These are phyloP conservation scores for Mollisia scopiformis DNA, from an alignment of 2,329 filamentous ascomycete species.

Conservation along the genomic window DNA sequence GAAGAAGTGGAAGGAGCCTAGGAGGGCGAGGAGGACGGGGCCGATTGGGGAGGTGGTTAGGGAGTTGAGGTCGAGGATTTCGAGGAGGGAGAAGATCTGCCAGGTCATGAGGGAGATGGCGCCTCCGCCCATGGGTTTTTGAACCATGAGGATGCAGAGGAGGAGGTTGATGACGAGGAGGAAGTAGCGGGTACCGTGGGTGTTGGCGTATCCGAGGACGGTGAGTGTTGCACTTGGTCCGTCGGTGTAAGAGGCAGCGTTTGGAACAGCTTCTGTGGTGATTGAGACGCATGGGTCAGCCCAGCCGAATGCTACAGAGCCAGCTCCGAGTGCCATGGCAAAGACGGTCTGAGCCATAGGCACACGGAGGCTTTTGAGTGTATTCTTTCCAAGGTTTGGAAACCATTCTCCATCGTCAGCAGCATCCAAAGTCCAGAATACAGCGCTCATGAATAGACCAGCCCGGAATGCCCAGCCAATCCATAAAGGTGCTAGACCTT, in stretches of 20 bases:
- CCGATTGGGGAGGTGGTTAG: constrained; percentile 74
- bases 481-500: constrained; percentile 84
- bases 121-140: constrained; percentile 93
- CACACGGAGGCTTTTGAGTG: constrained; percentile 74
- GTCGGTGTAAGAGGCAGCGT: constrained; percentile 33
- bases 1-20: constrained; percentile 95
- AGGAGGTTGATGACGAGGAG: constrained; percentile 80
- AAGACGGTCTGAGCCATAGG: constrained; percentile 81
- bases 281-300: constrained; percentile 84
- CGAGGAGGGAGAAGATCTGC: constrained; percentile 81
- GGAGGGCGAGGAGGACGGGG: constrained; percentile 80
- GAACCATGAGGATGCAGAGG: constrained; percentile 75
- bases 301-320: constrained; percentile 83
- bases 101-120: constrained; percentile 81
- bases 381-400: constrained; percentile 55
- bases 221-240: constrained; percentile 62
- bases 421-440: constrained; percentile 88
- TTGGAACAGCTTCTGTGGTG: constrained; percentile 40
- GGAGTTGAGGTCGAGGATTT: constrained; percentile 63
- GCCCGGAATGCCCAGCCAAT: constrained; percentile 78
- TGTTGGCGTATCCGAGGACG: constrained; percentile 89
- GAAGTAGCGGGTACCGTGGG: constrained; percentile 89
- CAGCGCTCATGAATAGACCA: constrained; percentile 73
- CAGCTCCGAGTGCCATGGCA: constrained; percentile 79
- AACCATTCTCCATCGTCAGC: constrained; percentile 88